Base-by-base conservation (phyloP, 352 stramenopile species). In the Phytopythium helicoides region DNA sequence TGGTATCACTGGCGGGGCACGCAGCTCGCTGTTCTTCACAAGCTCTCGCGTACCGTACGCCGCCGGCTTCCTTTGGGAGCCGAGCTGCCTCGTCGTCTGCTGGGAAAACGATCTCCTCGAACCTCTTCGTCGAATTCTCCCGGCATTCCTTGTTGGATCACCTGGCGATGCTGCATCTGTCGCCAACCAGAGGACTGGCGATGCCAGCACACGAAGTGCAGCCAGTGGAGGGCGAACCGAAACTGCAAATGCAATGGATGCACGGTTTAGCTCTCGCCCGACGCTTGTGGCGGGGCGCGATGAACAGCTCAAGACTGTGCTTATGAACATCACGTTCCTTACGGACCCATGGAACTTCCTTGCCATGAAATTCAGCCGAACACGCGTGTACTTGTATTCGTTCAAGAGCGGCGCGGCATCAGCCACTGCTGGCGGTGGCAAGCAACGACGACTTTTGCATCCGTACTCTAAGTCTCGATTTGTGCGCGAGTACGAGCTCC, bases 321-420 rank as follows among this genome's bases (percentile, higher is more conserved):
- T 83, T 31, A 83, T 83, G 72, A 83, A 83, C 54, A 51, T 83
- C 39, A 69, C 71, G 37, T 83, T 83, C 40, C 42, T 83, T 45
- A 80, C 69, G 25, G 66, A 83, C 42, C 72, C 69, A 46, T 83
- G 69, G 72, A 80, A 77, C 58, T 73, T 74, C 35, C 45, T 78
- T 11, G 61, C 72, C 5, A 53, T 83, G 53, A 77, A 78, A 46
- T 60, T 83, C 47, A 68, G 69, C 7, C 66, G 68, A 47, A 73
- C 72, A 47, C 72, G 67, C 34, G 71, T 83, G 34, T 66, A 83
- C 47, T 54, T 83, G 47, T 71, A 58, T 39, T 47, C 60, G 53
- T 21, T 69, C 11, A 33, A 61, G 34, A 23, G 50, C 11, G 19
- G 49, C 9, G 26, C 16, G n/a, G 0, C 16, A 10, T 23, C 4